Conservation (phyloP, 2,329 filamentous ascomycete species). For the Rosellinia necatrix region DNA sequence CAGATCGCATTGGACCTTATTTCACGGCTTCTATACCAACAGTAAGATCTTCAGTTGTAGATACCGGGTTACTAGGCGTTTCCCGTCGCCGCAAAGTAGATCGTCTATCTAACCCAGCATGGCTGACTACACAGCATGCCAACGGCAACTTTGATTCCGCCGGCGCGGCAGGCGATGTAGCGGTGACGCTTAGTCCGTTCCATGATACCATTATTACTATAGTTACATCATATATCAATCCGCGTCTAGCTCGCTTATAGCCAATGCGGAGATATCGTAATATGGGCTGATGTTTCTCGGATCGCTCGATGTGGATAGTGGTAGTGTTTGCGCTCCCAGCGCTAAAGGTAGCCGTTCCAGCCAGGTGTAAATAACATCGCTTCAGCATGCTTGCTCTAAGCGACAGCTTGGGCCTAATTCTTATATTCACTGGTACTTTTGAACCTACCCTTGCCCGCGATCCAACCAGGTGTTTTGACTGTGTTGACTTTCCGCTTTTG, state of each 20-base stretch:
- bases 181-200: slow-evolving; percentile 44
- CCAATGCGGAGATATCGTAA: slow-evolving; percentile 1
- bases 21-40: slow-evolving; percentile 20
- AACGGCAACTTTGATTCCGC: slow-evolving; percentile 42
- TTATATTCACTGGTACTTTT: neutral
- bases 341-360: neutral
- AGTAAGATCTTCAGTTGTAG: slow-evolving; percentile 17
- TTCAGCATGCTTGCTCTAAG: neutral
- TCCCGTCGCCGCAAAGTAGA: slow-evolving; percentile 15
- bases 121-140: too few relatives aligned
- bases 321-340: neutral
- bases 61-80: neutral
- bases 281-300: neutral
- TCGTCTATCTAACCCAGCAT: slow-evolving; percentile 5
- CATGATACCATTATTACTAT: slow-evolving; percentile 48
- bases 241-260: slow-evolving; percentile 26
- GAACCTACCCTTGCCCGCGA: neutral
- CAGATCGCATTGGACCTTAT: slow-evolving; percentile 7
- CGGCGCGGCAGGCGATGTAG: slow-evolving; percentile 39
- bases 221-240: slow-evolving; percentile 52
- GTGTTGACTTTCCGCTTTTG: neutral
- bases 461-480: neutral
- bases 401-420: neutral
- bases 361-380: neutral
- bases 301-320: neutral